phyloP scores from a whole-genome alignment of 306 rosid species.

The Psophocarpus tetragonolobus region DNA sequence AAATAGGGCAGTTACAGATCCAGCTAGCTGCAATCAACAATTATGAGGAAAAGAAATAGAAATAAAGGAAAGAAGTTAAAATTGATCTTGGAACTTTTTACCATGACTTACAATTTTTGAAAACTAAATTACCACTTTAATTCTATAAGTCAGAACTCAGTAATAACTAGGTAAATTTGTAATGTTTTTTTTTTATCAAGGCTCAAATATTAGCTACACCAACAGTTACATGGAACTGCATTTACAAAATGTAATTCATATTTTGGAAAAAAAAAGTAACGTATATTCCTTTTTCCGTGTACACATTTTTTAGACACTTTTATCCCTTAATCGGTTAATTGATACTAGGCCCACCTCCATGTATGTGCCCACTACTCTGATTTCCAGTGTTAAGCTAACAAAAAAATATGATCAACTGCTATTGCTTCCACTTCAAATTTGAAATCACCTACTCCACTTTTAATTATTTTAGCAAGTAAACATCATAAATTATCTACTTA shows the following conservation, averaged over 20 bases:
- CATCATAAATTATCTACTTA: too few species aligned
- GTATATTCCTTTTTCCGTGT: too few species aligned
- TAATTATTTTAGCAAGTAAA: too few species aligned
- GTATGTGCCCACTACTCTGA: too few species aligned
- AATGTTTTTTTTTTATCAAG: neutral
- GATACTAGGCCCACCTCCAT: too few species aligned
- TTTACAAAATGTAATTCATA: neutral
- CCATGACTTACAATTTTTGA: neutral
- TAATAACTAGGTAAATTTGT: neutral
- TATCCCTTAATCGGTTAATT: too few species aligned
- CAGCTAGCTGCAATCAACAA: constrained; percentile 75
- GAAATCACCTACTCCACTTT: too few species aligned
- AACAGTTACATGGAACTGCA: neutral
- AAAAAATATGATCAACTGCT: too few species aligned
- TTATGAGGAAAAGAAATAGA: constrained; percentile 22
- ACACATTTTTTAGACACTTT: too few species aligned
- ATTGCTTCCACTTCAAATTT: too few species aligned
- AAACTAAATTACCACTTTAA: neutral
- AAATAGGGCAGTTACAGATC: constrained; percentile 91
- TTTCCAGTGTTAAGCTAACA: too few species aligned
- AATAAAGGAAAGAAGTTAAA: constrained; percentile 15
- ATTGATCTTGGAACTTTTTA: neutral
- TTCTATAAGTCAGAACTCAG: constrained; percentile 1
- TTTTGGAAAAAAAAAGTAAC: neutral
- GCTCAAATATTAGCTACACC: neutral